These are phyloP conservation scores for Musa acuminata DNA, from an alignment of 176 grass and related monocot genomes.

Conservation along the genomic window DNA sequence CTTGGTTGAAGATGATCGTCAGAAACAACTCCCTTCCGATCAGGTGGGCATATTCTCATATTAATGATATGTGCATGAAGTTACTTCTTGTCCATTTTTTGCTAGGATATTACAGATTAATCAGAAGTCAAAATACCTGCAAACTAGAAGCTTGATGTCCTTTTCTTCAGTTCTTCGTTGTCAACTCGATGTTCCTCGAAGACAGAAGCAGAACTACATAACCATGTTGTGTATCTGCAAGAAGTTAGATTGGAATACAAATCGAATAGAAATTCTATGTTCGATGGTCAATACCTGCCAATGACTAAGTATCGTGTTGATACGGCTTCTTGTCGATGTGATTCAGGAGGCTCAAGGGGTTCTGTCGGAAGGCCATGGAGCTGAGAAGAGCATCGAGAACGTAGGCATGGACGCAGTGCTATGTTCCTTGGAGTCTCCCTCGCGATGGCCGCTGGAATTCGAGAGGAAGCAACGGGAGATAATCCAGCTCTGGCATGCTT, in stretches of 20 bases:
- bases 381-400: constrained; percentile 11
- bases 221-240: no score
- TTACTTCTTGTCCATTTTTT: no score
- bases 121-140: no score
- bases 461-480: constrained; percentile 62
- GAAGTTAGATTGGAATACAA: no score
- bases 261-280: no score
- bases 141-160: no score
- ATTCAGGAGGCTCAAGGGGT: constrained; percentile 22
- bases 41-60: constrained; percentile 18
- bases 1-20: constrained; percentile 6
- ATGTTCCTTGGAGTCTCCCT: constrained; percentile 25
- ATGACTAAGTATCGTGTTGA: no score
- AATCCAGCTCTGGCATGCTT: constrained; percentile 70
- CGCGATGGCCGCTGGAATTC: constrained; percentile 45
- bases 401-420: not conserved
- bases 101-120: no score
- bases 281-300: no score
- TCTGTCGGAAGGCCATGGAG: constrained; percentile 17
- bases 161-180: no score
- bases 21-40: constrained; percentile 22
- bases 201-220: no score
- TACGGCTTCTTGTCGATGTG: not conserved
- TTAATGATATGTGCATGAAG: not conserved
- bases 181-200: no score